Evolutionary conservation across 768 basidiomycete species (phyloP).

Genomic region (Postia placenta): DNA sequence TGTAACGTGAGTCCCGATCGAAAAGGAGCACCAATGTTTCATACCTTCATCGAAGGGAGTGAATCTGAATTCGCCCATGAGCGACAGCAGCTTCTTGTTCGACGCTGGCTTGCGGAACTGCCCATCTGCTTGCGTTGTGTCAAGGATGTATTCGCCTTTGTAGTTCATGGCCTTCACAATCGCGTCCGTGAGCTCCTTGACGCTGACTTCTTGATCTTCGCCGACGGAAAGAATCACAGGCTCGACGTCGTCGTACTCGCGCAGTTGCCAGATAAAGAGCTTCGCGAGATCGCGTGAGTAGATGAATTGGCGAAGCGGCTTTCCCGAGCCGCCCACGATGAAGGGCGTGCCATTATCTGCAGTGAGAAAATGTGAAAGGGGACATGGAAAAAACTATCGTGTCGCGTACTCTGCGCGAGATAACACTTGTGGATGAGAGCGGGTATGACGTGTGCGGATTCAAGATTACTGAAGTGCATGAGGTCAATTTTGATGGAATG

Average conservation of each 20-base stretch:
- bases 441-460: conserved; percentile 91
- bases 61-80: conserved; percentile 80
- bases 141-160: conserved; percentile 74
- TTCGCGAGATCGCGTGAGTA: conserved; percentile 93
- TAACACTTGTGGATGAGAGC: conserved; percentile 91
- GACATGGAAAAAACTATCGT: background rate
- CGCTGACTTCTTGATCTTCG: conserved; percentile 91
- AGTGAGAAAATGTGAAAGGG: background rate
- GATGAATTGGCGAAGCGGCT: conserved; percentile 92
- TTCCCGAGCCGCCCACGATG: conserved; percentile 83
- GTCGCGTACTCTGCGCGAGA: conserved; percentile 72
- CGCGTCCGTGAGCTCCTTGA: conserved; percentile 85
- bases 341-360: conserved; percentile 80
- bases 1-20: background rate
- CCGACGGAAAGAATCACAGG: conserved; percentile 92
- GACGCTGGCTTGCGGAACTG: conserved; percentile 98
- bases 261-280: conserved; percentile 87
- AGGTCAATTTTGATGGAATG: background rate
- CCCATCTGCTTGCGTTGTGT: conserved; percentile 79
- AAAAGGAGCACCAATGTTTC: background rate
- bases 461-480: conserved; percentile 55
- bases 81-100: conserved; percentile 73
- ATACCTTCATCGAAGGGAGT: conserved; percentile 84
- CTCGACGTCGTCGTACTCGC: conserved; percentile 89
- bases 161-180: conserved; percentile 82